Evolutionary conservation across 257 asterid genomes (phyloP), one percentile per base, ranked within the genome.

Genomic region (Rauvolfia tetraphylla): DNA sequence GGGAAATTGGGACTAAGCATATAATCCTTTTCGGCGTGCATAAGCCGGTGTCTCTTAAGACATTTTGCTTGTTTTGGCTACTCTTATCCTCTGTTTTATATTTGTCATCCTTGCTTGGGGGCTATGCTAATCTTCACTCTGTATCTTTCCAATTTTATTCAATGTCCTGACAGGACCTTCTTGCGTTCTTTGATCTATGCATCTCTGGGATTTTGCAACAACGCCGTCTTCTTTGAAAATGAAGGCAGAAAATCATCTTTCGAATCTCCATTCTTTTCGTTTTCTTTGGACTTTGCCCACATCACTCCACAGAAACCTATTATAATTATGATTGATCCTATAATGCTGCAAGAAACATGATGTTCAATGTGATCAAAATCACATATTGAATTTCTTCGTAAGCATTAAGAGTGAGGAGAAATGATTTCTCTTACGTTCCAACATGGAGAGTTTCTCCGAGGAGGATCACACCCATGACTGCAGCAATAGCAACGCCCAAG

Each of bases 61-160:
- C 57, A 51, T 51, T 51, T 51, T 18, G 25, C 59, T 53, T 2
- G 59, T 53, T 22, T 18, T 53, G 23, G 7, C 56, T 1, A 4
- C 59, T 18, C 8, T 18, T 53, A 5, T 53, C 22, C 56, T 49
- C 22, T 17, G 57, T 46, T 38, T 39, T 57, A 70, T 74, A 27
- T 27, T 39, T 74, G 70, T n/a, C 77, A 57, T 56, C 57, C 66
- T 51, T 34, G 65, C 23, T 15, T 49, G 33, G 33, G 75, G 75
- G 89, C 93, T 93, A 90, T 90, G 96, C 94, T 91, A 88, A 88
- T 90, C 90, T 89, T 53, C n/a, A n/a, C 59, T 53, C 59, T 18
- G 6, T 53, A 3, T 53, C 1, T 1, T 53, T 22, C 27, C 10
- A 20, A 20, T 53, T 22, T 22, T 22, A 53, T 53, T 5, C 3